phyloP scores from a whole-genome alignment of 768 basidiomycete genomes.

The Calvatia gigantea region DNA sequence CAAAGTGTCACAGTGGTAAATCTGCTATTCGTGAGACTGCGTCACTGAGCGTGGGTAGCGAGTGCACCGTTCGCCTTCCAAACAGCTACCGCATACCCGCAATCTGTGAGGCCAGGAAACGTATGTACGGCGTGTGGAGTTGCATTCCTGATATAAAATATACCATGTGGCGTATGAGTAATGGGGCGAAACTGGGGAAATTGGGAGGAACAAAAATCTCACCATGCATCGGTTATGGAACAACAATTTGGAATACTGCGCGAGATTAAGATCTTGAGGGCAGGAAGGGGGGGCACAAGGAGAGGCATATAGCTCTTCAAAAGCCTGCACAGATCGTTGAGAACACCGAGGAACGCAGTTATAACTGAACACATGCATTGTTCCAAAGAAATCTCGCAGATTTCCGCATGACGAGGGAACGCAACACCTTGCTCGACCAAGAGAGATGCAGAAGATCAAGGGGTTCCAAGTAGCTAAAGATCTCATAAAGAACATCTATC shows the following conservation, averaged over 20 bases:
- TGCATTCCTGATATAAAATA: neutral
- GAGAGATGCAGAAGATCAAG: constrained; percentile 38
- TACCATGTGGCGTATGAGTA: neutral
- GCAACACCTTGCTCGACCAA: constrained; percentile 31
- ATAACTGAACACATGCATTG: constrained; percentile 14
- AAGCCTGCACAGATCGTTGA: neutral
- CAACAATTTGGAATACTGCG: constrained; percentile 31
- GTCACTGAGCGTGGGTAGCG: too few relatives aligned
- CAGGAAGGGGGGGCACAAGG: constrained; percentile 19
- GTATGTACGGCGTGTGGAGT: constrained; percentile 3
- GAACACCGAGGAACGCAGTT: constrained; percentile 20
- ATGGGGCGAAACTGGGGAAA: neutral
- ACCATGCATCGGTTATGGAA: constrained; percentile 22
- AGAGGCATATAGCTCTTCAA: constrained; percentile 3
- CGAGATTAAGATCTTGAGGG: constrained; percentile 27
- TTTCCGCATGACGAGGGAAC: constrained; percentile 26
- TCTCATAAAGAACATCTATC: constrained; percentile 33
- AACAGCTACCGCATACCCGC: constrained; percentile 3
- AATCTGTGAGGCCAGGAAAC: constrained; percentile 6
- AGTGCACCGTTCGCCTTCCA: neutral
- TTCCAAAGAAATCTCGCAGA: constrained; percentile 29
- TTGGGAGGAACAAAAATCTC: neutral
- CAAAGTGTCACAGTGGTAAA: too few relatives aligned
- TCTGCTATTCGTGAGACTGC: too few relatives aligned
- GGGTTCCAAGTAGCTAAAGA: constrained; percentile 35